phyloP scores from a whole-genome alignment of 768 basidiomycete genomes.

The Clavaria fumosa region DNA sequence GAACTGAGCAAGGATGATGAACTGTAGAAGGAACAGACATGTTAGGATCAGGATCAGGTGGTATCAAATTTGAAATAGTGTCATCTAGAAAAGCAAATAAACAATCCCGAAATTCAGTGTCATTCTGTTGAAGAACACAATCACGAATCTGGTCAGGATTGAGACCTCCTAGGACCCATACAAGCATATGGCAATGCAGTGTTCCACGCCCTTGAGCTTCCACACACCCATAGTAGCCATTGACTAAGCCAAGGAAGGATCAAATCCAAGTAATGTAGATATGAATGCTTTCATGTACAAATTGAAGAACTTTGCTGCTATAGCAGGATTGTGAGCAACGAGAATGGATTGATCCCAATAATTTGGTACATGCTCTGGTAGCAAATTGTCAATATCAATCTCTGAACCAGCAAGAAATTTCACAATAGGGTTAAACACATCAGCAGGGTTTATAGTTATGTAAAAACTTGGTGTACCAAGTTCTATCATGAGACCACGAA shows the following conservation, averaged over 20 bases:
- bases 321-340: background rate
- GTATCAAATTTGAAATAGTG: constrained; percentile 15
- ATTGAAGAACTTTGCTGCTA: constrained; percentile 1
- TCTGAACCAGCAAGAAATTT: background rate
- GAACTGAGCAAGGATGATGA: constrained; percentile 13
- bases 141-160: constrained; percentile 2
- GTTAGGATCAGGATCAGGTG: constrained; percentile 7
- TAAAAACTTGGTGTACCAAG: background rate
- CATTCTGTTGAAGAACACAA: constrained; percentile 1
- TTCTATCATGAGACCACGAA: background rate
- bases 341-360: no score
- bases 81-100: constrained; percentile 15
- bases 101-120: constrained; percentile 10
- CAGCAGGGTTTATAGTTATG: constrained; percentile 2
- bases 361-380: no score
- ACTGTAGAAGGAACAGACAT: constrained; percentile 2
- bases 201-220: constrained; percentile 17
- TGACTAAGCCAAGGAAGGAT: background rate
- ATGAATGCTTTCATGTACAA: background rate
- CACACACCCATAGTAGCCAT: constrained; percentile 14
- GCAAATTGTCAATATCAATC: no score
- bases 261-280: background rate
- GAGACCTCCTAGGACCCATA: constrained; percentile 15
- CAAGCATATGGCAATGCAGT: constrained; percentile 20
- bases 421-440: background rate